Percentiles rank a stretch among this genome's conserved stretches.
phyloP scores from a whole-genome alignment of 1,139 yeast species.

The Pichia sp. region DNA sequence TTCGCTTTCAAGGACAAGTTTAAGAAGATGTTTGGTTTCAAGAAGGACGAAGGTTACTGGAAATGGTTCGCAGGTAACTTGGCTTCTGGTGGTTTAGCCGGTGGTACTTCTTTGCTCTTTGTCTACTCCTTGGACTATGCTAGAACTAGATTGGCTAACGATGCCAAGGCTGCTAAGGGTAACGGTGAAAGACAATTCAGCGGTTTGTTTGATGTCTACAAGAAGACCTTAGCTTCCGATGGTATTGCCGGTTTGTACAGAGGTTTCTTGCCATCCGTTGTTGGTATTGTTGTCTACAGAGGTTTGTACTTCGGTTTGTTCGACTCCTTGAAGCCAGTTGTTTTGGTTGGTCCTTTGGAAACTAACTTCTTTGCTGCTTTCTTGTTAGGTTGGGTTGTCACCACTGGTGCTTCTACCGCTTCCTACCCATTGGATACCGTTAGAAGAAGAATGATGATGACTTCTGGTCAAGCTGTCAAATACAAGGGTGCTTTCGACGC shows the following conservation, averaged over 20 bases:
- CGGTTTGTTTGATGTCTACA: constrained; percentile 74
- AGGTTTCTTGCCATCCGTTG: constrained; percentile 80
- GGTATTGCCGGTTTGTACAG: constrained; percentile 80
- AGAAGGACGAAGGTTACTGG: constrained; percentile 65
- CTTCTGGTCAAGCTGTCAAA: constrained; percentile 76
- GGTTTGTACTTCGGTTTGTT: constrained; percentile 80
- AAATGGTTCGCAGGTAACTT: constrained; percentile 74
- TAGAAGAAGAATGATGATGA: constrained; percentile 88
- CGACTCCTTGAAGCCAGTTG: constrained; percentile 75
- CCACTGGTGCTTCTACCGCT: constrained; percentile 76
- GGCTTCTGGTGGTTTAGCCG: constrained; percentile 82
- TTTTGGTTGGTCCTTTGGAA: constrained; percentile 66
- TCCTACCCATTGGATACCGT: constrained; percentile 79
- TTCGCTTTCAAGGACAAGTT: constrained; percentile 82
- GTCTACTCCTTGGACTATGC: constrained; percentile 81
- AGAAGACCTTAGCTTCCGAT: constrained; percentile 68
- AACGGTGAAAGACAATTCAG: constrained; percentile 72
- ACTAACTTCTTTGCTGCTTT: constrained; percentile 71
- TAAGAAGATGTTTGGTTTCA: constrained; percentile 72
- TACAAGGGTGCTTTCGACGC: constrained; percentile 74
- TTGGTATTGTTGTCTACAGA: constrained; percentile 78
- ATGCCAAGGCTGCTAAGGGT: constrained; percentile 66
- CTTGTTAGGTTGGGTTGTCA: constrained; percentile 74
- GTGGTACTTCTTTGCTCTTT: constrained; percentile 69
- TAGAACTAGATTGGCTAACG: constrained; percentile 81